A percentile compares a stretch with the other conserved stretches of the same genome.
phyloP scores from a whole-genome alignment of 805 yeast species.

The Yarrowia osloensis region DNA sequence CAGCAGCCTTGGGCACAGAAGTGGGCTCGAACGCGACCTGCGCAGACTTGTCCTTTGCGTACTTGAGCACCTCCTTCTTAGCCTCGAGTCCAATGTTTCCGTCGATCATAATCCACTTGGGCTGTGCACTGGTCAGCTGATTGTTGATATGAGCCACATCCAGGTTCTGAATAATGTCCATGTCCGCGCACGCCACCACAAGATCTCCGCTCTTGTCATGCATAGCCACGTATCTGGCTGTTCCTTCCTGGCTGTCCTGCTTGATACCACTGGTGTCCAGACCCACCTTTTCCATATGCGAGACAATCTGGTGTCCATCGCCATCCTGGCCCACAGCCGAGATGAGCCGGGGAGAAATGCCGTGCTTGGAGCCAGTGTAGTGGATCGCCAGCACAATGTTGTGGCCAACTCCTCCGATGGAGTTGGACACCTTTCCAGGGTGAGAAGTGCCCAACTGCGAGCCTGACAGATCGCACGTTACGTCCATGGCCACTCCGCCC shows the following conservation, averaged over 20 bases:
- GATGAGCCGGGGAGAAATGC: constrained; percentile 48
- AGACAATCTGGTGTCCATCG: constrained; percentile 32
- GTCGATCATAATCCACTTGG: constrained; percentile 61
- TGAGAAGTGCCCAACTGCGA: constrained; percentile 58
- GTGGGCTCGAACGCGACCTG: constrained; percentile 73
- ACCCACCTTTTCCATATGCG: constrained; percentile 39
- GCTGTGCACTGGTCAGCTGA: constrained; percentile 48
- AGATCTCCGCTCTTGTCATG: constrained; percentile 65
- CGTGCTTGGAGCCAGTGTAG: constrained; percentile 40
- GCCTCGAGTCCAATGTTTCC: constrained; percentile 59
- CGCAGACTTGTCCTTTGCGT: constrained; percentile 40
- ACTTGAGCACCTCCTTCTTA: constrained; percentile 44
- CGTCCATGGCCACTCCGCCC: constrained; percentile 78
- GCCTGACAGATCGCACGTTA: constrained; percentile 52
- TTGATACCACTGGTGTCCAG: constrained; percentile 48
- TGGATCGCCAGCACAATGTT: constrained; percentile 70
- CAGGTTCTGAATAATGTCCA: constrained; percentile 64
- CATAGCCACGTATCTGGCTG: constrained; percentile 75
- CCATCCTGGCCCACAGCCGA: constrained; percentile 65
- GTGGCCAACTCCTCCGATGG: constrained; percentile 84
- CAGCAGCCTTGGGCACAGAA: constrained; percentile 60
- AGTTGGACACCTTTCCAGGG: constrained; percentile 59
- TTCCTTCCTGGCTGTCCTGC: constrained; percentile 40
- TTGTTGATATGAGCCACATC: constrained; percentile 48
- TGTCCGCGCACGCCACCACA: constrained; percentile 79